phyloP scores from a whole-genome alignment of 257 asterid genomes.

The Avicennia marina region DNA sequence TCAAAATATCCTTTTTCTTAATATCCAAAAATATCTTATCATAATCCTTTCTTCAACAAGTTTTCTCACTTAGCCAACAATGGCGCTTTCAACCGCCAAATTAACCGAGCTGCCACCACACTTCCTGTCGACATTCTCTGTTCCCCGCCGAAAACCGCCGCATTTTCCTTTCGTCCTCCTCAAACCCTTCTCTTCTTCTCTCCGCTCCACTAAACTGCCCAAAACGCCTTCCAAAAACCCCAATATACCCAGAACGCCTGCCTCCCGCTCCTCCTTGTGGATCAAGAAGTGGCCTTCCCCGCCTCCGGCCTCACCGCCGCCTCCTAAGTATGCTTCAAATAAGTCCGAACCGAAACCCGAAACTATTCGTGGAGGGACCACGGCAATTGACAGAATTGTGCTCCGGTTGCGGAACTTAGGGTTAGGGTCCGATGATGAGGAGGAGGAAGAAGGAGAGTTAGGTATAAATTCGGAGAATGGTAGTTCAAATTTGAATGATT shows the following conservation, averaged over 20 bases:
- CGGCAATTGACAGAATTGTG: slow-evolving; percentile 88
- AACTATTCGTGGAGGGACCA: slow-evolving; percentile 36
- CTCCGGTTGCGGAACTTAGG: slow-evolving; percentile 85
- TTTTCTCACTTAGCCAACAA: too few relatives aligned
- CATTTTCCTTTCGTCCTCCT: slow-evolving; percentile 33
- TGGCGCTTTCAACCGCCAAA: slow-evolving; percentile 65
- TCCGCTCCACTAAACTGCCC: slow-evolving; percentile 38
- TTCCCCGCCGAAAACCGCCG: slow-evolving; percentile 37
- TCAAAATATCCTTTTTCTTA: too few relatives aligned
- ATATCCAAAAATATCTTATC: too few relatives aligned
- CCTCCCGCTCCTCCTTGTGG: slow-evolving; percentile 49
- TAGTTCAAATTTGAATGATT: slow-evolving; percentile 12
- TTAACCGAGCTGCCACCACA: slow-evolving; percentile 65
- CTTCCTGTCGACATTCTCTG: slow-evolving; percentile 38
- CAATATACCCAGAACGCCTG: slow-evolving; percentile 9
- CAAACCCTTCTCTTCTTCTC: slow-evolving; percentile 57
- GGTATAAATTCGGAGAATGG: slow-evolving; percentile 18
- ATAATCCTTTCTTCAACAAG: too few relatives aligned
- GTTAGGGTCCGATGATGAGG: slow-evolving; percentile 54
- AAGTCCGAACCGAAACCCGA: slow-evolving; percentile 32
- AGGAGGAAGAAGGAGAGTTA: slow-evolving; percentile 28
- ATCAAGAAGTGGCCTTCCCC: slow-evolving; percentile 69
- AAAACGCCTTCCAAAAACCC: slow-evolving; percentile 34
- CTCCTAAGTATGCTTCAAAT: slow-evolving; percentile 20
- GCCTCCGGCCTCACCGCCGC: slow-evolving; percentile 22